These are phyloP conservation scores for Nicotiana tabacum DNA, from an alignment of 257 asterid genomes.

Conservation along the genomic window DNA sequence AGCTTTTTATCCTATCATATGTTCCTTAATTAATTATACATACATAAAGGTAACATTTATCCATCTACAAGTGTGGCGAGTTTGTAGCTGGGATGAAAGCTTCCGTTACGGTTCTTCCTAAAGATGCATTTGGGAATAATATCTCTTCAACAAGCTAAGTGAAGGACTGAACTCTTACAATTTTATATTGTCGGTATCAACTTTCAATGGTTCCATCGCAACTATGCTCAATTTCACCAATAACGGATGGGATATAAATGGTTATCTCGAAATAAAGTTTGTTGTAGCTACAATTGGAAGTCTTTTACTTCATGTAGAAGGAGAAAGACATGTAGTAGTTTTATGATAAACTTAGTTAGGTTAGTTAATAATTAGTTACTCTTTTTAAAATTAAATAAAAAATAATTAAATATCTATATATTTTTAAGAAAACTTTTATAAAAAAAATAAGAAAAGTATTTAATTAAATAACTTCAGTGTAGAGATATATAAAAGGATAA, in stretches of 20 bases:
- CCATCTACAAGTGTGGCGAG: slow-evolving; percentile 58
- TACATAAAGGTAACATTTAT: slow-evolving; percentile 58
- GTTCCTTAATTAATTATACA: neutral
- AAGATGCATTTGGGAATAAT: slow-evolving; percentile 86
- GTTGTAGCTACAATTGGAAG: slow-evolving; percentile 49
- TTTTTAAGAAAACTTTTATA: too few species aligned
- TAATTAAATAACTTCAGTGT: too few species aligned
- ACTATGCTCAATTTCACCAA: slow-evolving; percentile 33
- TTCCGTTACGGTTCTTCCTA: slow-evolving; percentile 52
- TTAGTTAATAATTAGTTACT: too few species aligned
- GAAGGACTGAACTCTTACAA: slow-evolving; percentile 31
- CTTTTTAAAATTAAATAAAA: too few species aligned
- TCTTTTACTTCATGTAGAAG: slow-evolving; percentile 52
- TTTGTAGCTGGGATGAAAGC: slow-evolving; percentile 25
- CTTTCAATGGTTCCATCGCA: slow-evolving; percentile 35
- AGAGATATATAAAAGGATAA: too few species aligned
- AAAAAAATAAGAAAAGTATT: too few species aligned
- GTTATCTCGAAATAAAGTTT: slow-evolving; percentile 5
- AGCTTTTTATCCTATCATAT: too few species aligned
- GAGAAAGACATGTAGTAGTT: neutral
- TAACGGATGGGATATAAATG: slow-evolving; percentile 54
- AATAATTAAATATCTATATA: too few species aligned
- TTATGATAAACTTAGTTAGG: too few species aligned
- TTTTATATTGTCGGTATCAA: neutral
- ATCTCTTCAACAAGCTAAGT: slow-evolving; percentile 33